Base-by-base conservation (phyloP, 2,329 filamentous ascomycete genomes). In the Hypoxylon sp. region DNA sequence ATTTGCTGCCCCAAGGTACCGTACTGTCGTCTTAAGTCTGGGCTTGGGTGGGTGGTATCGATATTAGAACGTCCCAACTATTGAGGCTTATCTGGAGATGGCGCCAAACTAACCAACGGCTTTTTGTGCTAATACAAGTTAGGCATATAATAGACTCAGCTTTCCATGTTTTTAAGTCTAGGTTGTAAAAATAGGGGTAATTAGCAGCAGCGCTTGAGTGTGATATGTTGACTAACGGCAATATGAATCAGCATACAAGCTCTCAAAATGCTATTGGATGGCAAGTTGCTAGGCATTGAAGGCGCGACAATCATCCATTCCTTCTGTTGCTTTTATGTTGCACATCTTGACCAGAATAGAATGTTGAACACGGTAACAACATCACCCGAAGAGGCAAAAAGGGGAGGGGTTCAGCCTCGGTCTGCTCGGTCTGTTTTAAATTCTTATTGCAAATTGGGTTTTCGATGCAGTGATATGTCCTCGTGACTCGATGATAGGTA, bases 341-440 rank as follows among this genome's bases (percentile, higher is more conserved):
- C 39, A 35, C 39, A 48, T 44, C 14, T 33, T 57, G 11, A n/a
- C 46, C 19, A 51, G 52, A 46, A 53, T 58, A 17, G 19, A 51
- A 35, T 35, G 54, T 60, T 5, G 42, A 56, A 56, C 35, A 26
- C 5, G n/a, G 33, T 37, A 48, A 58, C 5, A 51, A 19, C 10
- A 42, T 44, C 29, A 37, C 22, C 31, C 5, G 19, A 57, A 46
- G 5, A 57, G 17, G 47, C 50, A 33, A 24, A 24, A 33, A 19
- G 55, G 29, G 44, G 52, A 17, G 37, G 47, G 31, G 17, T 46
- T 31, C 31, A 60, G 47, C 31, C 31, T 68, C 42, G 61, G 61
- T 37, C 47, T 65, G 24, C 26, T 68, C 52, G 51, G 52, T 60
- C 19, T 61, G 44, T 17, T 61, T 63, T 55, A 61, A 37, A 55